phyloP scores from a whole-genome alignment of 805 yeast genomes.

The Lipomyces chichibuensis region DNA sequence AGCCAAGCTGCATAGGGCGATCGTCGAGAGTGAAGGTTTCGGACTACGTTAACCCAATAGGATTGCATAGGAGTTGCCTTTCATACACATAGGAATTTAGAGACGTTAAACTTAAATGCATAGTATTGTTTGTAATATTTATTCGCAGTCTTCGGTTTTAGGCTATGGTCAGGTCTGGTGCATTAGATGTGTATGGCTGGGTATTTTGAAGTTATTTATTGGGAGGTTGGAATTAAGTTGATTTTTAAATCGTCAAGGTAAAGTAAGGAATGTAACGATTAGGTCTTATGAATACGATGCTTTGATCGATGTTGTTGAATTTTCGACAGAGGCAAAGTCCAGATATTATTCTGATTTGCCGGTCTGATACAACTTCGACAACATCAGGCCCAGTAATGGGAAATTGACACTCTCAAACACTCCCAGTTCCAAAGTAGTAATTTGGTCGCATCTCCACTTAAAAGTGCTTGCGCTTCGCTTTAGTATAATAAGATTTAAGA shows the following conservation, averaged over 20 bases:
- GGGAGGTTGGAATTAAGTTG: background rate
- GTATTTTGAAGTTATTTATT: background rate
- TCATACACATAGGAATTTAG: background rate
- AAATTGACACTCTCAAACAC: background rate
- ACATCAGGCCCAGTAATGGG: background rate
- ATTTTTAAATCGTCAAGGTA: background rate
- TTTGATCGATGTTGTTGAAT: too few species aligned
- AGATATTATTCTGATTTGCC: too few species aligned
- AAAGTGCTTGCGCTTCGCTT: background rate
- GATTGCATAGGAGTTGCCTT: background rate
- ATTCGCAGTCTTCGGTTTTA: background rate
- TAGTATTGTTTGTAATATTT: conserved; percentile 3
- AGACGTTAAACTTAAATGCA: background rate
- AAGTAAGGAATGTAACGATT: background rate
- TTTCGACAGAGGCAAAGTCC: too few species aligned
- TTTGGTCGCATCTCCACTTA: background rate
- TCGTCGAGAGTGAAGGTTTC: conserved; percentile 83
- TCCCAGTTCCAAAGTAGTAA: background rate
- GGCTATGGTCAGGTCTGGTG: background rate
- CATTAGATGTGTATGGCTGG: background rate
- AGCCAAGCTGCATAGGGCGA: conserved; percentile 65
- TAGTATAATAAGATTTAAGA: background rate
- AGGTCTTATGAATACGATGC: background rate
- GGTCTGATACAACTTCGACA: background rate
- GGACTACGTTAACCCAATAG: conserved; percentile 59